Conservation (phyloP, 768 basidiomycete genomes). For the Tricholoma hemisulphureum region DNA sequence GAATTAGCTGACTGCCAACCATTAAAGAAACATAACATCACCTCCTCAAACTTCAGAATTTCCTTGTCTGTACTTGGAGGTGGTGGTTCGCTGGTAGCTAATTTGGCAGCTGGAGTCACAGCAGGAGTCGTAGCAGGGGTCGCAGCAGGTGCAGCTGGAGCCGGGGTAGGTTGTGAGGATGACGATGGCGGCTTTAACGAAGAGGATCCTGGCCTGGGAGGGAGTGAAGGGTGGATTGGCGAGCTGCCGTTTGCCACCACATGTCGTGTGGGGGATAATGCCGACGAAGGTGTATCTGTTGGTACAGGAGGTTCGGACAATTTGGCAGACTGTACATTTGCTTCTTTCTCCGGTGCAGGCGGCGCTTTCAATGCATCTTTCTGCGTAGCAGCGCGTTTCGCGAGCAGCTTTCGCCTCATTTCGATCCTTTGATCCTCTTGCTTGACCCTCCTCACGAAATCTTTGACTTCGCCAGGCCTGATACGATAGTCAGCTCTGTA, state of each 20-base stretch:
- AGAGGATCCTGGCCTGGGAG: constrained; percentile 61
- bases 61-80: constrained; percentile 44
- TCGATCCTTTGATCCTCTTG: constrained; percentile 64
- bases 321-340: constrained; percentile 8
- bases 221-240: constrained; percentile 66
- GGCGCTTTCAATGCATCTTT: constrained; percentile 25
- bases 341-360: constrained; percentile 16
- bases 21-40: constrained; percentile 27
- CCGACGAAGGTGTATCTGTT: constrained; percentile 19
- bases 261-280: constrained; percentile 21
- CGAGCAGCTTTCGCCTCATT: constrained; percentile 43
- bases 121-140: constrained; percentile 27
- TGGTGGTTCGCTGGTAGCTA: constrained; percentile 18
- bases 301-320: constrained; percentile 15
- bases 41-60: constrained; percentile 63
- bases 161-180: constrained; percentile 21
- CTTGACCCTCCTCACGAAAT: constrained; percentile 71
- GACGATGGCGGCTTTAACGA: constrained; percentile 23
- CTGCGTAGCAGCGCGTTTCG: constrained; percentile 29
- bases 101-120: constrained; percentile 24
- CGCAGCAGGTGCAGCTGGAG: constrained; percentile 22
- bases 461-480: constrained; percentile 72
- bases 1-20: constrained; percentile 5
- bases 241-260: constrained; percentile 34
- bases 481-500: constrained; percentile 2